phyloP scores from a whole-genome alignment of 2,329 filamentous ascomycete genomes.

The Hysterium pulicare region DNA sequence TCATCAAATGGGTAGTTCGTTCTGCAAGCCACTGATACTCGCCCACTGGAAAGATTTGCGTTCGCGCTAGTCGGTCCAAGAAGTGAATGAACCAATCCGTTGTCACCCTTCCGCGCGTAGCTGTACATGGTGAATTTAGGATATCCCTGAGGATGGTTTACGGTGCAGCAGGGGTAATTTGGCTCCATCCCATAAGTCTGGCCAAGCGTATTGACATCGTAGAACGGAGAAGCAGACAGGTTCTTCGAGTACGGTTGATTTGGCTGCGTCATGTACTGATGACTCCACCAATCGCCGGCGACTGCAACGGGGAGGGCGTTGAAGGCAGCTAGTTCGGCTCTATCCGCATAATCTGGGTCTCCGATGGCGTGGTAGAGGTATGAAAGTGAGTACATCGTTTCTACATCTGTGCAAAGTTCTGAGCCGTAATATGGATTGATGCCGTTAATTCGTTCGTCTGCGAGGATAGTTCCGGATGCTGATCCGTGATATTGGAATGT shows the following conservation, averaged over 20 bases:
- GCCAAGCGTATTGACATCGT: constrained; percentile 44
- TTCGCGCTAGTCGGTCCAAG: constrained; percentile 46
- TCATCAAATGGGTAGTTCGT: constrained; percentile 51
- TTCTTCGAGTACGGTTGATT: constrained; percentile 52
- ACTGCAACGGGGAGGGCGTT: constrained; percentile 54
- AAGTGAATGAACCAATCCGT: constrained; percentile 51
- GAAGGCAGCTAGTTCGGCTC: constrained; percentile 52
- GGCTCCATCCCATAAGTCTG: constrained; percentile 53
- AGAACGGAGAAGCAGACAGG: constrained; percentile 46
- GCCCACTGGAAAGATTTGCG: constrained; percentile 29
- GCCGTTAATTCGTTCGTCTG: constrained; percentile 49
- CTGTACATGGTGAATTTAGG: constrained; percentile 53
- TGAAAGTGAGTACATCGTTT: constrained; percentile 50
- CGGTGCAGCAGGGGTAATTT: constrained; percentile 54
- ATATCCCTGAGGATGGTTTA: constrained; percentile 57
- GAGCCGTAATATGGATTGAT: constrained; percentile 43
- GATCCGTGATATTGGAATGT: constrained; percentile 49
- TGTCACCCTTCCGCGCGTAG: constrained; percentile 42
- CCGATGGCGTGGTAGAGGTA: constrained; percentile 52
- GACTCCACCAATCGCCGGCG: constrained; percentile 54
- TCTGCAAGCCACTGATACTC: constrained; percentile 44
- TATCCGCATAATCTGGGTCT: constrained; percentile 48
- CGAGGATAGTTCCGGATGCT: constrained; percentile 48
- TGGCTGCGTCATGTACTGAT: constrained; percentile 54
- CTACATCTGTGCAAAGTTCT: constrained; percentile 52